Conservation (phyloP, 345 rosid genomes). For the Sisymbrium altissimum region DNA sequence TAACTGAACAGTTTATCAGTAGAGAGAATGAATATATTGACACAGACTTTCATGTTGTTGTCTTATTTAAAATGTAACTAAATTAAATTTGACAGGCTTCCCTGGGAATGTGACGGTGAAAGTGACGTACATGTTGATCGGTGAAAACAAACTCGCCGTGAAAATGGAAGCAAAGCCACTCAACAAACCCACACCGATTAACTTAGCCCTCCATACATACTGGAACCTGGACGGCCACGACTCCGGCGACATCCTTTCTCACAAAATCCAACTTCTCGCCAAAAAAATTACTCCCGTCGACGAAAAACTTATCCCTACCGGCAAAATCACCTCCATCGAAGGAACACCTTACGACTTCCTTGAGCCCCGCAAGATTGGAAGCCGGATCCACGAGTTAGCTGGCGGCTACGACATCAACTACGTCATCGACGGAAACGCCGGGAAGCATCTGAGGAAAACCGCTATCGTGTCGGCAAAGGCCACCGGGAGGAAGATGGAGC, state of each 20-base stretch:
- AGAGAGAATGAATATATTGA: no score
- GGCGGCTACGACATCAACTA: constrained; percentile 82
- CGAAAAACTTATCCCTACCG: constrained; percentile 71
- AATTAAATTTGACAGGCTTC: constrained; percentile 41
- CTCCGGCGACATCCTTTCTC: constrained; percentile 63
- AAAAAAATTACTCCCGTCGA: constrained; percentile 61
- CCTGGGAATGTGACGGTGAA: constrained; percentile 62
- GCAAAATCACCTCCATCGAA: constrained; percentile 34
- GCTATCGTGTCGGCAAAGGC: constrained; percentile 52
- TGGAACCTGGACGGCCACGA: constrained; percentile 79
- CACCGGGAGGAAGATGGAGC: constrained; percentile 76
- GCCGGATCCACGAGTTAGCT: constrained; percentile 44
- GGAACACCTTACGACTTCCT: constrained; percentile 75
- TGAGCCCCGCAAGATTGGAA: constrained; percentile 42
- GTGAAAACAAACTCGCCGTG: constrained; percentile 44
- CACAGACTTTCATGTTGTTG: not conserved
- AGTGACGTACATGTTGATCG: constrained; percentile 61
- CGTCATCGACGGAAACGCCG: constrained; percentile 38
- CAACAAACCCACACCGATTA: constrained; percentile 61
- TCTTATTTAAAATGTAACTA: not conserved
- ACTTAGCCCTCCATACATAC: constrained; percentile 72
- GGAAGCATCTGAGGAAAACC: constrained; percentile 42
- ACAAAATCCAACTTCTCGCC: constrained; percentile 53
- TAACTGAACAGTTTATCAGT: no score
- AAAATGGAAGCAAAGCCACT: constrained; percentile 58